Base-by-base conservation (phyloP, 306 rosid genomes). In the Dryas alaskensis region DNA sequence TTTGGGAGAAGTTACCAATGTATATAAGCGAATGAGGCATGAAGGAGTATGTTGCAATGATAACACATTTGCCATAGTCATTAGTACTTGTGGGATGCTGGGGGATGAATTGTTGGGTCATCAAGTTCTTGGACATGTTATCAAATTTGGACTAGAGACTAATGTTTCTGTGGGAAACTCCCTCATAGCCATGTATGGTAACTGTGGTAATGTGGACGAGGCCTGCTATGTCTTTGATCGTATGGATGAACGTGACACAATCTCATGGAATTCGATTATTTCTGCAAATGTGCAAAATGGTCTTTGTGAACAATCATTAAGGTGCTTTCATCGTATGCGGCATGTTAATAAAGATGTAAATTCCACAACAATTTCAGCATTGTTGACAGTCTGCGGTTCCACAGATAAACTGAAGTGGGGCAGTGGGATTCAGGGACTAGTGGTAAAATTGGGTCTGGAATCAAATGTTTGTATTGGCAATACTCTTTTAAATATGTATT, bases 201-300 rank as follows among this genome's bases (percentile, higher is more conserved):
- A 80, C 71, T 91, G 72, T 71, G 81, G 84, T 55, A 71, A 84
- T 43, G 70, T 87, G 49, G 72, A 81, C 22, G 95, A 82, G 80
- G 97, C 97, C 1, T 78, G 81, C 73, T 63, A 55, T 80, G 88
- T 94, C 47, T 94, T 94, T 67, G 69, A 82, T 87, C 77, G 79
- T 75, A 94, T 91, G 96, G 81, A 70, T 73, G 89, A 84, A 67
- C 86, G 70, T 39, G 96, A 94, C 83, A 87, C 92, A 22, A 86
- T 94, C 78, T 87, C 98, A 13, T 94, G 98, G 98, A 94, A 94
- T 74, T 90, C 98, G 4, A 88, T 94, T 27, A 88, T 94, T 69
- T 76, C 95, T 40, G 96, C 92, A 53, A 68, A 71, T 80, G 92
- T 83, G 25, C 91, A 86, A 51, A 83, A 80, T 80, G 89, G 86